Evolutionary conservation across 495 filamentous ascomycete species (phyloP).

Genomic region (Penicillium pancosmium): DNA sequence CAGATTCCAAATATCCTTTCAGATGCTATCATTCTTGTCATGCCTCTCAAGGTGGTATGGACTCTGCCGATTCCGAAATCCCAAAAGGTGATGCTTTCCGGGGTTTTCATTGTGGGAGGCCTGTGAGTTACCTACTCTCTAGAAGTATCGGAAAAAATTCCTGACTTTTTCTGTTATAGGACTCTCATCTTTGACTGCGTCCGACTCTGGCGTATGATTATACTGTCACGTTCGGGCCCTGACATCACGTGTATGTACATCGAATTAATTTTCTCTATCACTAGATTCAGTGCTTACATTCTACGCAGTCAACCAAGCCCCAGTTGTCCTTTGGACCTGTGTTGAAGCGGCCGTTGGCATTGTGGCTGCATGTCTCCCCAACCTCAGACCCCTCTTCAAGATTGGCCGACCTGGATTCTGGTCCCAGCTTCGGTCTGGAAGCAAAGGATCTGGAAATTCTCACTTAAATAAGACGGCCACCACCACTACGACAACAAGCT

Average conservation of each 20-base stretch:
- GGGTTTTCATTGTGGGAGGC: constrained; percentile 46
- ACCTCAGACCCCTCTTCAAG: constrained; percentile 29
- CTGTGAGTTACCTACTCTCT: constrained; percentile 27
- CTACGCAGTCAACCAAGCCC: constrained; percentile 29
- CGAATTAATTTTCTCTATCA: not conserved
- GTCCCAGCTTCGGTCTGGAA: constrained; percentile 24
- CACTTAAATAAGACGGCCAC: constrained; percentile 8
- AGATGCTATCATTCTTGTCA: constrained; percentile 42
- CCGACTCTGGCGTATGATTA: constrained; percentile 25
- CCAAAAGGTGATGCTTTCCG: constrained; percentile 40
- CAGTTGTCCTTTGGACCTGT: constrained; percentile 32
- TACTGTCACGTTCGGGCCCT: constrained; percentile 19
- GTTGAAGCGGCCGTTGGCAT: constrained; percentile 30
- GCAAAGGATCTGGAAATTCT: constrained; percentile 16
- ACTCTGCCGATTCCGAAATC: constrained; percentile 38
- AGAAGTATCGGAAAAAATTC: not conserved
- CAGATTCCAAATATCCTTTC: constrained; percentile 45
- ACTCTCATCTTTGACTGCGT: constrained; percentile 28
- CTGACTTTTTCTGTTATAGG: constrained; percentile 9
- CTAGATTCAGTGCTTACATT: constrained; percentile 9
- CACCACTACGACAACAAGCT: constrained; percentile 9
- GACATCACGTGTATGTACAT: constrained; percentile 30
- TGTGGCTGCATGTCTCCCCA: constrained; percentile 31
- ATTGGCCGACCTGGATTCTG: constrained; percentile 25
- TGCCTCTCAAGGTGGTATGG: constrained; percentile 52